These are phyloP conservation scores for Colletotrichum viniferum DNA, from an alignment of 2,329 filamentous ascomycete species.

Conservation along the genomic window DNA sequence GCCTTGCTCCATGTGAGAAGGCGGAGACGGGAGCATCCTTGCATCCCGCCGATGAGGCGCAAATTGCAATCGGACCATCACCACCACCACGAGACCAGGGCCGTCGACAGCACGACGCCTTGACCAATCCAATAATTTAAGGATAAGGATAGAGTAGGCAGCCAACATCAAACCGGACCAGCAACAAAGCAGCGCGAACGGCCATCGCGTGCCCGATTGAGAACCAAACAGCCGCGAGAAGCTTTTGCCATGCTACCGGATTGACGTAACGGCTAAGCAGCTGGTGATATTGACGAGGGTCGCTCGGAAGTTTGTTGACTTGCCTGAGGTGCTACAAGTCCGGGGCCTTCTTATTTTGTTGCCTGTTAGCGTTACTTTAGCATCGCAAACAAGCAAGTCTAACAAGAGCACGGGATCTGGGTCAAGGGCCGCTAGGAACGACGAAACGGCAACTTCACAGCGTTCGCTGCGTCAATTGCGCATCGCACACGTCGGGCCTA, in stretches of 20 bases:
- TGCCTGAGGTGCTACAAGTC: background rate
- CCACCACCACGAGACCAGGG: background rate
- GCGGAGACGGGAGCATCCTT: background rate
- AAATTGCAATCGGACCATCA: conserved; percentile 6
- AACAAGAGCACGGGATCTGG: background rate
- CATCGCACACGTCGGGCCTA: background rate
- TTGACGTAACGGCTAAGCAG: background rate
- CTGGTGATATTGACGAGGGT: background rate
- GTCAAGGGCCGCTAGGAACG: background rate
- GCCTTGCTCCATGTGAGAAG: background rate
- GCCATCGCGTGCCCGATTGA: background rate
- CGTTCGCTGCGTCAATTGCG: background rate
- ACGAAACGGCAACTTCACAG: background rate
- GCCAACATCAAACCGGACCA: conserved; percentile 2
- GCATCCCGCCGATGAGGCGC: background rate
- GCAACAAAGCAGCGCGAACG: background rate
- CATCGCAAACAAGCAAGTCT: background rate
- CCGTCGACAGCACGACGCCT: background rate
- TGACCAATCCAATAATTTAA: background rate
- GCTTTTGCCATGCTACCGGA: background rate
- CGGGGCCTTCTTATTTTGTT: background rate
- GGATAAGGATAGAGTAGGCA: background rate
- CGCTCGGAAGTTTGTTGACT: background rate
- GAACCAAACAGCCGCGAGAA: background rate
- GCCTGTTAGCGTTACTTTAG: background rate